Evolutionary conservation across 1,139 yeast genomes (phyloP), one percentile per base, ranked within the genome.

Genomic region (Yamadazyma taylorii): DNA sequence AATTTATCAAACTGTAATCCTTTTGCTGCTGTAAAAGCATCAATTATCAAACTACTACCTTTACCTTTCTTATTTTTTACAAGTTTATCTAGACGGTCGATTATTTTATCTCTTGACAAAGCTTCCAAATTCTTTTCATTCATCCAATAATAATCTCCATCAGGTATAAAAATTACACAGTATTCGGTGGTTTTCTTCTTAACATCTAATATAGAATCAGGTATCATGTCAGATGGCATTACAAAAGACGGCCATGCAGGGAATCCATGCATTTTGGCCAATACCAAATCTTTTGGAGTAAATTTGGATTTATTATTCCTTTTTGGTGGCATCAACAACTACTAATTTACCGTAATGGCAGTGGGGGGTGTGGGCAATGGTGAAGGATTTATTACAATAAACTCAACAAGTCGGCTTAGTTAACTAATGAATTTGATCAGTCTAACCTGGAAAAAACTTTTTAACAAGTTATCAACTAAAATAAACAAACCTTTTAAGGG

Each of bases 231-330:
- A 10, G 53, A 46, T 1, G 77, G 77, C 67, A 69, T 68, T 41
- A 71, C 69, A 43, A 69, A 71, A 13, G 74, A 68, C 9, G 77
- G 77, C 77, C 77, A 71, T 22, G 73, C 70, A 1, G 75, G 72
- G 47, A 64, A 71, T 32, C 75, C 73, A 22, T 67, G 63, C 76
- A 71, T 70, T 48, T 71, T 71, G 38, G 76, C 73, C 45, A 68
- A 55, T 10, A 71, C 75, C 51, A 67, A 54, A 33, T 63, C 68
- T 41, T 59, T 62, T 16, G 73, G 61, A 28, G 54, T 52, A 39
- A 64, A 61, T 29, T 46, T 42, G 25, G 36, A 39, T 35, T 45
- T 42, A 26, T 40, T 42, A 10, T 51, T 34, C 37, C 46, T 54
- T 45, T 53, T 60, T 30, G 64, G 66, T 16, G 65, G 58, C 66